Evolutionary conservation across 495 filamentous ascomycete species (phyloP).

Genomic region (Margaritispora aquatica): DNA sequence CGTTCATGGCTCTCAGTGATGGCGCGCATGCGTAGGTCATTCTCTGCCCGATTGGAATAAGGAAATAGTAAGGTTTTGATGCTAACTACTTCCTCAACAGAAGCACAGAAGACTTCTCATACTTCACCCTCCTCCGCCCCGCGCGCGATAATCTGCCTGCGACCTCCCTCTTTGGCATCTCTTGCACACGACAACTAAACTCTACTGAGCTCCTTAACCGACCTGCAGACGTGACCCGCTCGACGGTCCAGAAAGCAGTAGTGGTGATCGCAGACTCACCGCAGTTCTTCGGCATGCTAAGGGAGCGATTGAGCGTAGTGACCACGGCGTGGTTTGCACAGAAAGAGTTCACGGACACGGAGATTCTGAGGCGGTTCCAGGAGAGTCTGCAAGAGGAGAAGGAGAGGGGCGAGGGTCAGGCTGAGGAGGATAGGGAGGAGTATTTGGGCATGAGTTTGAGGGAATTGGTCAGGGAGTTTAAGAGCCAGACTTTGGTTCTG

Average conservation of each 20-base stretch:
- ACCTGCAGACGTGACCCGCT: constrained; percentile 84
- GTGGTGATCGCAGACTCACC: constrained; percentile 92
- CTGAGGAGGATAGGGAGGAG: constrained; percentile 71
- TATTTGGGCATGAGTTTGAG: constrained; percentile 88
- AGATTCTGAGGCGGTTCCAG: constrained; percentile 70
- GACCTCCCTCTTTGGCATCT: constrained; percentile 91
- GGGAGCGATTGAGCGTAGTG: constrained; percentile 80
- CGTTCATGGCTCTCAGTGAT: constrained; percentile 97
- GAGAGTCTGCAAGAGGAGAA: constrained; percentile 69
- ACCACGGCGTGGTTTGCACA: constrained; percentile 96
- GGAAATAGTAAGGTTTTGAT: neutral
- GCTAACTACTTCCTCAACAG: constrained; percentile 35
- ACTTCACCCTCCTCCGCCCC: constrained; percentile 84
- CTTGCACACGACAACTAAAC: constrained; percentile 88
- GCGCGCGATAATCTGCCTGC: constrained; percentile 50
- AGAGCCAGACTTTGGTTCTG: constrained; percentile 85
- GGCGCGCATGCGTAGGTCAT: constrained; percentile 81
- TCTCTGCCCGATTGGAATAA: neutral
- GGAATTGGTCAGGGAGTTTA: constrained; percentile 90
- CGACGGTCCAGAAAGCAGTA: constrained; percentile 97
- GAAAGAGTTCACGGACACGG: constrained; percentile 59
- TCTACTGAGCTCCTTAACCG: constrained; percentile 67
- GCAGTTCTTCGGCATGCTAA: constrained; percentile 67
- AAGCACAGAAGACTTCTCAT: constrained; percentile 91
- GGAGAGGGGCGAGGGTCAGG: constrained; percentile 53